Conservation (phyloP, 495 filamentous ascomycete species). For the Hypomontagnella submonticulosa region DNA sequence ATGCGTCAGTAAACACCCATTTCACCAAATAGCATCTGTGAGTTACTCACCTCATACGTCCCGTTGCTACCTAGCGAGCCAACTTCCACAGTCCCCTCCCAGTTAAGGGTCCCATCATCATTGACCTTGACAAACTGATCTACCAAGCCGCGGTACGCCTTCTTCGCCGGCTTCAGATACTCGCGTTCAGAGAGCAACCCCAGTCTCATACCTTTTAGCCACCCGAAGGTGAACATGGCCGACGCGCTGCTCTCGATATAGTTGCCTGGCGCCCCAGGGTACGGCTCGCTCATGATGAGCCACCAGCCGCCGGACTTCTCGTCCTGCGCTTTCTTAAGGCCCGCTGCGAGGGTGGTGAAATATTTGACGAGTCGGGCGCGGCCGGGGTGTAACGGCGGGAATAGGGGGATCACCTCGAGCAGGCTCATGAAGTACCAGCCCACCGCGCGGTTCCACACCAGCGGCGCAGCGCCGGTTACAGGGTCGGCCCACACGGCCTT, state of each 20-base stretch:
- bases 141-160: constrained; percentile 56
- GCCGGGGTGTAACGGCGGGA: constrained; percentile 50
- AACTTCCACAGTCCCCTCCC: constrained; percentile 66
- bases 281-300: constrained; percentile 63
- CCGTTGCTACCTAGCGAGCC: constrained; percentile 64
- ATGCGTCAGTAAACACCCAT: constrained; percentile 52
- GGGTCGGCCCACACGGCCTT: constrained; percentile 67
- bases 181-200: constrained; percentile 51
- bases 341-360: constrained; percentile 55
- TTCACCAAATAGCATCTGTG: background rate
- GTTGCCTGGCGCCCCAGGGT: constrained; percentile 60
- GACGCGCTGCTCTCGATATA: constrained; percentile 70
- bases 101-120: constrained; percentile 58
- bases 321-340: constrained; percentile 59
- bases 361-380: constrained; percentile 50
- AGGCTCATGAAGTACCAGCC: constrained; percentile 71
- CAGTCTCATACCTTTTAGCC: constrained; percentile 63
- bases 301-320: constrained; percentile 66
- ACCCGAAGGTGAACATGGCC: constrained; percentile 69
- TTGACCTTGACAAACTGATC: constrained; percentile 57
- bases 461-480: constrained; percentile 63
- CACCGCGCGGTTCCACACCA: constrained; percentile 67
- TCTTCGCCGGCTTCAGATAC: constrained; percentile 48
- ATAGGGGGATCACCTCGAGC: constrained; percentile 64
- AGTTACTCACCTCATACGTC: constrained; percentile 54